Evolutionary conservation across 371 early-diverging fungal species (phyloP), one percentile per base, ranked within the genome.

Genomic region (Mucor mucedo): DNA sequence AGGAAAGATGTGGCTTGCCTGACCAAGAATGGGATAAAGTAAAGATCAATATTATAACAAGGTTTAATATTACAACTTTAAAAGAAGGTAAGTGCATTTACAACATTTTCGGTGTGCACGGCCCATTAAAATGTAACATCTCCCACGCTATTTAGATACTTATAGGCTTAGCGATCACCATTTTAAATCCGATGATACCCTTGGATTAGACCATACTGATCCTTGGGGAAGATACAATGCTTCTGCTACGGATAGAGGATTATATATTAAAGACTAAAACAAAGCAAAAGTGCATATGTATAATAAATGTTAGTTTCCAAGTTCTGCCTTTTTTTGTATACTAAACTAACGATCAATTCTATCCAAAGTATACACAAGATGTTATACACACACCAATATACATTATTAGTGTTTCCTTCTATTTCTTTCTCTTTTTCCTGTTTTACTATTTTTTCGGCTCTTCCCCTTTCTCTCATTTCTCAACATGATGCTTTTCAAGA

Each of bases 21-120:
- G 92, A 93, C 55, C 92, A 89, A 73, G 95, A 94, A 13, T 89
- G 90, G 66, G 73, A 75, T 8, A 90, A 90, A 68, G 79, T 89
- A 61, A 89, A 86, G 65, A 67, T 88, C 55, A 68, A 70, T 16
- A 61, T 80, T 44, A 72, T 85, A 5, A 50, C 66, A 5, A 33
- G 33, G 49, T 59, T 49, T n/a, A 55, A 30, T 67, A 45, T 65
- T 16, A 67, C 27, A 9, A 53, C 60, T 35, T 62, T 76, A 10
- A 66, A 69, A 55, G 73, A 75, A 33, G 79, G 77, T 74, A 76
- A 73, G 61, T 7, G 65, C 3, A 47, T 42, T 38, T 44, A 5
- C 28, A 16, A 60, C 13, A 21, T 63, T 44, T 40, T 44, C 57
- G 11, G 48, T 55, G 44, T 44, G 16, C 75, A 80, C 5, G 58